Evolutionary conservation across 345 rosid species (phyloP).

Genomic region (Heritiera fomes): DNA sequence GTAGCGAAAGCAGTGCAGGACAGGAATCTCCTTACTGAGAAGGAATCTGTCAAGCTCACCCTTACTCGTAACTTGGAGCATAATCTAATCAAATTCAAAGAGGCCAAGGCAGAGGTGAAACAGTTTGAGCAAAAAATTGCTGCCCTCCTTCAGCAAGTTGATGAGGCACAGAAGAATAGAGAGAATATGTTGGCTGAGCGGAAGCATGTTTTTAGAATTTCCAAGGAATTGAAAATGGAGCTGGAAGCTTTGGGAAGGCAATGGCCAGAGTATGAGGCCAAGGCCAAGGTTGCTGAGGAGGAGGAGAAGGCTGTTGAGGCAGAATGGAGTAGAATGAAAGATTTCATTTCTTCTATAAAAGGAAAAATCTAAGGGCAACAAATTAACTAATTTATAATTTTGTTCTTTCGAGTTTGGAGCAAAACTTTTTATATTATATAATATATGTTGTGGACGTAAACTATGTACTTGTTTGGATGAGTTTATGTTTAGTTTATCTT

Average conservation of each 20-base stretch:
- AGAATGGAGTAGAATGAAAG: constrained; percentile 16
- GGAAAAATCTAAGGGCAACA: background rate
- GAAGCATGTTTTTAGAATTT: no score
- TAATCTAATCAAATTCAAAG: background rate
- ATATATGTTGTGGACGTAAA: no score
- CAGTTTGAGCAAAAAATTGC: background rate
- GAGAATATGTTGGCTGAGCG: no score
- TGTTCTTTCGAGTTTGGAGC: no score
- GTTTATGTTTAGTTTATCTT: no score
- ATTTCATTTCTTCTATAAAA: background rate
- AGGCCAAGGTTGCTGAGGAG: constrained; percentile 7
- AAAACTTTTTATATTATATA: no score
- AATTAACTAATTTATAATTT: no score
- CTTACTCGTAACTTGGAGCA: background rate
- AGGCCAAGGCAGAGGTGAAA: background rate
- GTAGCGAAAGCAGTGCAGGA: background rate
- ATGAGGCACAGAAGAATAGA: no score
- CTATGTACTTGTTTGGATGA: no score
- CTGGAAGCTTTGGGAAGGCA: no score
- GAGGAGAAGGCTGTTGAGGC: background rate
- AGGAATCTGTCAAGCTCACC: background rate
- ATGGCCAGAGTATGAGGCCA: background rate
- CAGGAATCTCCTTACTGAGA: background rate
- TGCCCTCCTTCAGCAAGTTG: no score
- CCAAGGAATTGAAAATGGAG: no score